Evolutionary conservation across 2,329 filamentous ascomycete genomes (phyloP).

Genomic region (Epicoccum nigrum): DNA sequence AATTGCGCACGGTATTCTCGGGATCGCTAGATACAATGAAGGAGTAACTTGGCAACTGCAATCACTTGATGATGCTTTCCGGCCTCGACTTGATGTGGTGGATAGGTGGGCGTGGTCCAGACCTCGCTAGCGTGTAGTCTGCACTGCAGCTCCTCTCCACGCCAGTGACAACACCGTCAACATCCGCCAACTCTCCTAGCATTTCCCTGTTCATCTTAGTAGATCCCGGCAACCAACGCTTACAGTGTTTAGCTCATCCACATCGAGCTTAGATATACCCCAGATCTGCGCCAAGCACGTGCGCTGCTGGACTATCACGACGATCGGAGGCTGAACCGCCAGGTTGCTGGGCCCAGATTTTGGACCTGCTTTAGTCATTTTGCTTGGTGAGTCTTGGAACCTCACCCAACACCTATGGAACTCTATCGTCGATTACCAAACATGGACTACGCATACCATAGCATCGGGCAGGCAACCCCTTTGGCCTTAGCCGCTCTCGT

Average conservation of each 20-base stretch:
- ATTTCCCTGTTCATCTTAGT: constrained; percentile 1
- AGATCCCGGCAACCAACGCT: background rate
- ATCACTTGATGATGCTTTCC: background rate
- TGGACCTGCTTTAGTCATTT: constrained; percentile 5
- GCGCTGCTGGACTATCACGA: constrained; percentile 5
- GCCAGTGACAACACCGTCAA: constrained; percentile 3
- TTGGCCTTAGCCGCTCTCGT: constrained; percentile 6
- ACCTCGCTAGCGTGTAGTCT: constrained; percentile 8
- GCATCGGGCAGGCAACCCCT: constrained; percentile 6
- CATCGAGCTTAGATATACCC: constrained; percentile 6
- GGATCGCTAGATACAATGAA: background rate
- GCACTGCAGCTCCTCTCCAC: background rate
- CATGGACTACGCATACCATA: constrained; percentile 12
- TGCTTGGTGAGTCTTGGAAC: constrained; percentile 7
- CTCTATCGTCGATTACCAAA: constrained; percentile 7
- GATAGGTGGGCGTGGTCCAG: constrained; percentile 9
- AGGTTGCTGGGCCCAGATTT: constrained; percentile 12
- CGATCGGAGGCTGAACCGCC: constrained; percentile 11
- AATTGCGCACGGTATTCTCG: constrained; percentile 5
- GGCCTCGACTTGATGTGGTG: constrained; percentile 2
- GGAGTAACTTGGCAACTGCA: constrained; percentile 8
- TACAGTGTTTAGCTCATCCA: background rate
- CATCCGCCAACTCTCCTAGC: background rate
- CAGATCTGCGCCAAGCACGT: constrained; percentile 17
- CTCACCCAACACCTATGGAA: constrained; percentile 5